A percentile compares a stretch with the other conserved stretches of the same genome.
Evolutionary conservation across 1,139 yeast species (phyloP).

Genomic region (Groenewaldozyma sp.): DNA sequence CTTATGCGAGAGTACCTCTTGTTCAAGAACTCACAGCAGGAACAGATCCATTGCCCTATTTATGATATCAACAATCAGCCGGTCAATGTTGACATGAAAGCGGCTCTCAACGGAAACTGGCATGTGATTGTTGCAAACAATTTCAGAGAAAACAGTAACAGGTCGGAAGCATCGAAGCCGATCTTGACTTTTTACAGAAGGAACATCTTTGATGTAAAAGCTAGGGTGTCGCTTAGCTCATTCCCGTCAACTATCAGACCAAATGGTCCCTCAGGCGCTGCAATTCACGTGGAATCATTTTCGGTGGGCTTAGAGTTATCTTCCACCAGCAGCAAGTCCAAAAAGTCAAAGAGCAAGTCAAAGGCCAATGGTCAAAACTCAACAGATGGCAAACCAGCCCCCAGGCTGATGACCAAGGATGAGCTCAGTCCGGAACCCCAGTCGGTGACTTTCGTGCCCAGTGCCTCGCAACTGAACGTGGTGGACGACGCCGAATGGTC

Average conservation of each 20-base stretch:
- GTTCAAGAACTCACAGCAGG: background rate
- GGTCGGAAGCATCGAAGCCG: background rate
- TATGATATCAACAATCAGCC: slow-evolving; percentile 6
- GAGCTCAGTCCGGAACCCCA: background rate
- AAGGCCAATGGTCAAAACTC: background rate
- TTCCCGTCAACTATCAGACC: slow-evolving; percentile 4
- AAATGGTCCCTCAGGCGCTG: background rate
- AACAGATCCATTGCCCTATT: slow-evolving; percentile 3
- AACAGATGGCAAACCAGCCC: background rate
- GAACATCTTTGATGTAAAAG: slow-evolving; percentile 23
- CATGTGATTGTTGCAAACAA: slow-evolving; percentile 4
- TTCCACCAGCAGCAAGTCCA: background rate
- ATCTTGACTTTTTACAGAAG: slow-evolving; percentile 25
- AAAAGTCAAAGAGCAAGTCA: background rate
- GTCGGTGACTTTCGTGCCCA: background rate
- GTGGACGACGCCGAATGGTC: slow-evolving; percentile 6
- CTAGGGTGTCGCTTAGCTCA: slow-evolving; percentile 11
- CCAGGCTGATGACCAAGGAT: background rate
- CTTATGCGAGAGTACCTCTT: slow-evolving; percentile 4
- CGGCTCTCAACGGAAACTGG: slow-evolving; percentile 8
- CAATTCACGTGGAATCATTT: slow-evolving; percentile 4
- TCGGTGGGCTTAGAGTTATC: slow-evolving; percentile 6
- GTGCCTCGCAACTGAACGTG: background rate
- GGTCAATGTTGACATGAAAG: slow-evolving; percentile 4
- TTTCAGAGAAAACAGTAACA: background rate